Conservation (phyloP, 441 rosid species). For the Euphorbia corollata region DNA sequence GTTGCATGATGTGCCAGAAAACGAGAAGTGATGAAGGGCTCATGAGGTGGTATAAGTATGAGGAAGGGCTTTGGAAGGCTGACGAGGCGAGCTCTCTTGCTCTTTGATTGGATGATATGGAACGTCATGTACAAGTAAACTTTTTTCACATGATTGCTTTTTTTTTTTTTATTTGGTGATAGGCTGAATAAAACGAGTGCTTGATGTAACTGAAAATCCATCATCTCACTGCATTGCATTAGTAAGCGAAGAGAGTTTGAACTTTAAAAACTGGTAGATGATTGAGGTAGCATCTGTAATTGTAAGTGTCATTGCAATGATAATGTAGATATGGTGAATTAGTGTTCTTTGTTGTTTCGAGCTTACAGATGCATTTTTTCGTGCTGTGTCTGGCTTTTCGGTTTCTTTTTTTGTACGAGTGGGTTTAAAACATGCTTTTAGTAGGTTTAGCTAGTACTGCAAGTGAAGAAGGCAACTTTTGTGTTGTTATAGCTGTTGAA, state of each 20-base stretch:
- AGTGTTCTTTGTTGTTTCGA: background rate
- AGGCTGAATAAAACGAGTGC: conserved; percentile 17
- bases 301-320: background rate
- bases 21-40: conserved; percentile 67
- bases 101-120: conserved; percentile 31
- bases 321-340: conserved; percentile 14
- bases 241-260: background rate
- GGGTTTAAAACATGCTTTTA: background rate
- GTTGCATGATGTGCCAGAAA: conserved; percentile 69
- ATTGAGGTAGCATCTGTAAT: background rate
- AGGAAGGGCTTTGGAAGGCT: conserved; percentile 70
- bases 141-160: background rate
- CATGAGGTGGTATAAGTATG: conserved; percentile 83
- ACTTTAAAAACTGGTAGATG: background rate
- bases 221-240: conserved; percentile 4
- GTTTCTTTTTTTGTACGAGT: background rate
- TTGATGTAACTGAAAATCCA: conserved; percentile 11
- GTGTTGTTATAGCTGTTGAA: no score
- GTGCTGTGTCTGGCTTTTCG: no score
- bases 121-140: background rate
- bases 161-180: conserved; percentile 10
- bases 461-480: no score
- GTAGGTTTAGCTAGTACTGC: no score
- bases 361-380: background rate
- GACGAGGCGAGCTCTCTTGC: conserved; percentile 66